Conservation (phyloP, 129 eudicot genomes). For the Chrysanthemum makinoi region DNA sequence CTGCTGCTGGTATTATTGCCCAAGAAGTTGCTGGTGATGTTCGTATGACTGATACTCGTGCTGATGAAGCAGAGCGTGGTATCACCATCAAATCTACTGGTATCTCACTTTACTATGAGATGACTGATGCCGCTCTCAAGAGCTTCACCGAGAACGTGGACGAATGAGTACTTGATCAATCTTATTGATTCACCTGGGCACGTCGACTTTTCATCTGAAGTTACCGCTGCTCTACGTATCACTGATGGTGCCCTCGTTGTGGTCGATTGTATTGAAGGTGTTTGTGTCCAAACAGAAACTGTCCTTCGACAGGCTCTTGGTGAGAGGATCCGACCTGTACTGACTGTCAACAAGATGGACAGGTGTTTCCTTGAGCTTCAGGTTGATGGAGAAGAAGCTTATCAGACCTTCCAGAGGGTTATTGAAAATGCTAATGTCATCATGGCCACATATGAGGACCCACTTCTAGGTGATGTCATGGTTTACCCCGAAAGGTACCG, state of each 20-base stretch:
- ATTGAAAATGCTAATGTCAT: constrained; percentile 49
- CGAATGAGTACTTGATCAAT: constrained; percentile 55
- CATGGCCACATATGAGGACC: constrained; percentile 59
- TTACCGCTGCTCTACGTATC: constrained; percentile 64
- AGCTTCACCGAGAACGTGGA: constrained; percentile 42
- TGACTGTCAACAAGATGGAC: constrained; percentile 66
- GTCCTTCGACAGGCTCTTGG: constrained; percentile 71
- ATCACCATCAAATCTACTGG: constrained; percentile 63
- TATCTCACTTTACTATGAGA: constrained; percentile 54
- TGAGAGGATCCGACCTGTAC: constrained; percentile 58
- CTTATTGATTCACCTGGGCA: constrained; percentile 67
- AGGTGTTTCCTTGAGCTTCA: constrained; percentile 70
- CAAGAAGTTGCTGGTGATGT: constrained; percentile 63
- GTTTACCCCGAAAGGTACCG: constrained; percentile 64
- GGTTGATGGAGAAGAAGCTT: constrained; percentile 67
- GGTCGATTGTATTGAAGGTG: constrained; percentile 70
- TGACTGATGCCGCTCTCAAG: constrained; percentile 43
- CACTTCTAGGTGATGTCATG: constrained; percentile 56
- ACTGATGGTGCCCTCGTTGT: constrained; percentile 66
- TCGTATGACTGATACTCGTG: constrained; percentile 64
- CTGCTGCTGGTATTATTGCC: constrained; percentile 59
- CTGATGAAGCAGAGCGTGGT: constrained; percentile 69
- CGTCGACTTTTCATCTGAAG: constrained; percentile 59
- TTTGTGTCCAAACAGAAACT: constrained; percentile 64
- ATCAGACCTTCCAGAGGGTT: constrained; percentile 56